Percentiles rank a stretch among this genome's conserved stretches.
Conservation (phyloP, 805 yeast genomes). For the Cyberlindnera americana region DNA sequence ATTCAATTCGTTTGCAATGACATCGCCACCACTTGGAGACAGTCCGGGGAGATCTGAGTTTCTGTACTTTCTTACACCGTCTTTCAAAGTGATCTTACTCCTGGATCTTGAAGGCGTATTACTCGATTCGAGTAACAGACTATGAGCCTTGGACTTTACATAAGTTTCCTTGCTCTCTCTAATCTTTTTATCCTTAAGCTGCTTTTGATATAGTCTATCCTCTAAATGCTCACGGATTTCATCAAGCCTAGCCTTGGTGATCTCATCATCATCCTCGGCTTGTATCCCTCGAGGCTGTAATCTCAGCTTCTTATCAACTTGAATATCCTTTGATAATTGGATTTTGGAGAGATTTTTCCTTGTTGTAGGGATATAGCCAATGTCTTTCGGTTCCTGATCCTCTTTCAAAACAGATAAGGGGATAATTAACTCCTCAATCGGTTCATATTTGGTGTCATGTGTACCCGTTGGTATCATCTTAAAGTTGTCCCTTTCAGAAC, state of each 20-base stretch:
- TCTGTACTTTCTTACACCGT: not conserved
- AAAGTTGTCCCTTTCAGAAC: constrained; percentile 3
- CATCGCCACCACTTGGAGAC: not conserved
- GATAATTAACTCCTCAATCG: constrained; percentile 11
- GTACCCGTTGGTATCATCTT: constrained; percentile 2
- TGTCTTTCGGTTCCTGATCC: not conserved
- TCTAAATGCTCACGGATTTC: constrained; percentile 16
- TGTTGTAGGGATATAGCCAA: constrained; percentile 8
- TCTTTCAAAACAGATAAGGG: constrained; percentile 13
- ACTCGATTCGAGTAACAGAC: not conserved
- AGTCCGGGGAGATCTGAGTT: not conserved
- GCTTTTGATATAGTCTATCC: constrained; percentile 20
- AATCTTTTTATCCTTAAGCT: constrained; percentile 15
- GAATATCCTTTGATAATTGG: constrained; percentile 3
- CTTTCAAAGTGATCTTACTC: not conserved
- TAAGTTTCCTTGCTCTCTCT: constrained; percentile 6
- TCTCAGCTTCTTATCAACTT: not conserved
- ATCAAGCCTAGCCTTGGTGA: constrained; percentile 11
- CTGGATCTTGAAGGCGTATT: not conserved
- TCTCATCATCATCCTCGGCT: constrained; percentile 3
- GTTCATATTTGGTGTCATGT: not conserved
- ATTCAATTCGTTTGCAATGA: constrained; percentile 8
- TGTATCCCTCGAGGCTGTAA: constrained; percentile 1
- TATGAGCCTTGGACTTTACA: constrained; percentile 12
- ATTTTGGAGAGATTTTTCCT: not conserved